A percentile compares a stretch with the other conserved stretches of the same genome.
These are phyloP conservation scores for Tripterygium wilfordii DNA, from an alignment of 177 flowering plant genomes.

Conservation along the genomic window DNA sequence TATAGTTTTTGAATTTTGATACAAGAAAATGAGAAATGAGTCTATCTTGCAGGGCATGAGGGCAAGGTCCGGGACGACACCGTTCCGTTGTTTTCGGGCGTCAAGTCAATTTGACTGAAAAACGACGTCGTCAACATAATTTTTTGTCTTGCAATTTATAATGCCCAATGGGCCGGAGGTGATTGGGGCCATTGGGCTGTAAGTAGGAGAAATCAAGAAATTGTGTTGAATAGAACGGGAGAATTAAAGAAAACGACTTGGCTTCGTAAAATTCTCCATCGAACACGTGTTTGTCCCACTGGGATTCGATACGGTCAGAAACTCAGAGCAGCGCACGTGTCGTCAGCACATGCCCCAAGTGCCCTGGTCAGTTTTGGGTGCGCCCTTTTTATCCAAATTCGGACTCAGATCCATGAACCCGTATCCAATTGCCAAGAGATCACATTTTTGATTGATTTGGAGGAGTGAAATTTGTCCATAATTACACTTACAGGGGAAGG, in stretches of 20 bases:
- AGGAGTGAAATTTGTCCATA: slow-evolving; percentile 27
- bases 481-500: slow-evolving; percentile 47
- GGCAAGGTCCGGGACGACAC: too few species aligned
- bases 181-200: not conserved
- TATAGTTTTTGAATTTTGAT: too few species aligned
- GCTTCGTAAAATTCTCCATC: too few species aligned
- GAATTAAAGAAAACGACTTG: too few species aligned
- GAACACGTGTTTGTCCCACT: slow-evolving; percentile 26
- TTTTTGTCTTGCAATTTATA: not conserved
- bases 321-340: slow-evolving; percentile 33
- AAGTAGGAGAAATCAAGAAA: not conserved
- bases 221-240: not conserved
- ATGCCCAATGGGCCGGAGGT: not conserved
- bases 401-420: not conserved
- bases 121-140: too few species aligned
- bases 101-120: too few species aligned
- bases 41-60: too few species aligned
- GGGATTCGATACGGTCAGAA: slow-evolving; percentile 9
- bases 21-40: too few species aligned
- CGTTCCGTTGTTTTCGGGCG: too few species aligned
- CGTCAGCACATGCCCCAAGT: slow-evolving; percentile 12
- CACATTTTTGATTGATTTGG: slow-evolving; percentile 36
- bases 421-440: too few species aligned
- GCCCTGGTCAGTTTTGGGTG: slow-evolving; percentile 13
- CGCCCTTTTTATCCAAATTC: too few species aligned